Conservation (phyloP, 2,329 filamentous ascomycete species). For the Botrytis paeoniae region DNA sequence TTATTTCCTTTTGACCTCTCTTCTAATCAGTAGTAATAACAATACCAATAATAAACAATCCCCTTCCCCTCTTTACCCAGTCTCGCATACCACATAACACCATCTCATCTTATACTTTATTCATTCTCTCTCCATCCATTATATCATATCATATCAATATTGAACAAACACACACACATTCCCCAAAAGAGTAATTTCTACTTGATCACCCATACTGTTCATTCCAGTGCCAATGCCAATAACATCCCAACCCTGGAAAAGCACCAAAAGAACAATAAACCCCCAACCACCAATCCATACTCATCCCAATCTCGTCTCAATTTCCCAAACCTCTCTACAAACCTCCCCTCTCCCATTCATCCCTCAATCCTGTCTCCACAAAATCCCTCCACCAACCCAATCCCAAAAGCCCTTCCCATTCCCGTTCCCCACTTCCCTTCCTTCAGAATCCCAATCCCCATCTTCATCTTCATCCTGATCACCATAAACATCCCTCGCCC, state of each 20-base stretch:
- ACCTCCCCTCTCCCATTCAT: no score
- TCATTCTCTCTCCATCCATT: not conserved
- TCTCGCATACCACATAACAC: not conserved
- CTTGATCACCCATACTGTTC: not conserved
- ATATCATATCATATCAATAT: not conserved
- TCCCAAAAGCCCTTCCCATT: slow-evolving; percentile 6
- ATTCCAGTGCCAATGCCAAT: not conserved
- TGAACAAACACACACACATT: not conserved
- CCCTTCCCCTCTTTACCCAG: not conserved
- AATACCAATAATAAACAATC: not conserved
- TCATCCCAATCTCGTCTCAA: no score
- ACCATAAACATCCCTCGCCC: slow-evolving; percentile 1
- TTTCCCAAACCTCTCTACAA: no score
- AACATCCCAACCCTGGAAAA: not conserved
- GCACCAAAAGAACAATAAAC: not conserved
- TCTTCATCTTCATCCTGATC: not conserved
- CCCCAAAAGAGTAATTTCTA: not conserved
- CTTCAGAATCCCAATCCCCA: not conserved
- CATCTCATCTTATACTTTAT: not conserved
- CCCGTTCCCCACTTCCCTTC: no score
- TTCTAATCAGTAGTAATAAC: not conserved
- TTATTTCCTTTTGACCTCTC: not conserved
- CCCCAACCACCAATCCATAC: not conserved
- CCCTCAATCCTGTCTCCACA: slow-evolving; percentile 1
- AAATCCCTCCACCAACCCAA: slow-evolving; percentile 5